These are phyloP conservation scores for Truncatella angustata DNA, from an alignment of 2,329 filamentous ascomycete genomes.

Conservation along the genomic window DNA sequence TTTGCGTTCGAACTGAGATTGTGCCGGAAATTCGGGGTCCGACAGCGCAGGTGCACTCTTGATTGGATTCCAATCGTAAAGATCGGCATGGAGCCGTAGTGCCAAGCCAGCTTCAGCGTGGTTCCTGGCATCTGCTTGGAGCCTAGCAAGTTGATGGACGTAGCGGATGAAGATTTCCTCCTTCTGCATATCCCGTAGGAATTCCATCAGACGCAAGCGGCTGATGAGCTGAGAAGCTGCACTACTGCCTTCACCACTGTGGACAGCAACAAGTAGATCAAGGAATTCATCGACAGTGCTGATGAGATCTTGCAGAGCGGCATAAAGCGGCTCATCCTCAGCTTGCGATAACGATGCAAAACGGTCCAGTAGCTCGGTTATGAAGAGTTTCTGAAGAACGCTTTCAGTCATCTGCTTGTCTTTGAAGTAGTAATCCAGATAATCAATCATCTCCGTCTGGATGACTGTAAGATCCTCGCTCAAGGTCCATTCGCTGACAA, in stretches of 20 bases:
- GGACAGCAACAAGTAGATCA: constrained; percentile 85
- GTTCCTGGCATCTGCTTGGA: constrained; percentile 75
- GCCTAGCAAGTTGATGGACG: constrained; percentile 81
- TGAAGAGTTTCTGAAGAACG: constrained; percentile 88
- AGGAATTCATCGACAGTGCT: constrained; percentile 85
- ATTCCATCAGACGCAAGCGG: constrained; percentile 89
- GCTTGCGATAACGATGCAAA: constrained; percentile 70
- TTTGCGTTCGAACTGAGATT: constrained; percentile 88
- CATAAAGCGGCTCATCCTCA: constrained; percentile 70
- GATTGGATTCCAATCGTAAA: constrained; percentile 86
- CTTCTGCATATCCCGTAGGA: constrained; percentile 93
- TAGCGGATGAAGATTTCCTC: constrained; percentile 96
- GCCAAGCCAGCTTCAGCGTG: constrained; percentile 86
- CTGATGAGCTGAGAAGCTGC: constrained; percentile 85
- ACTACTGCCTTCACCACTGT: constrained; percentile 69
- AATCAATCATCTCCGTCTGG: constrained; percentile 95
- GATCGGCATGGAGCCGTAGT: constrained; percentile 83
- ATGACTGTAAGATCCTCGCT: constrained; percentile 89
- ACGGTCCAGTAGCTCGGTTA: constrained; percentile 76
- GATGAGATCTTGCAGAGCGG: constrained; percentile 75
- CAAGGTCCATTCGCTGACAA: constrained; percentile 95
- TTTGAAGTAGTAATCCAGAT: constrained; percentile 86
- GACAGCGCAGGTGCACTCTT: constrained; percentile 62
- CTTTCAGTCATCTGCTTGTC: constrained; percentile 83
- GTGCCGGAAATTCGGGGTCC: constrained; percentile 77